Base-by-base conservation (phyloP, 805 yeast genomes). In the Wickerhamiella spandovensis region DNA sequence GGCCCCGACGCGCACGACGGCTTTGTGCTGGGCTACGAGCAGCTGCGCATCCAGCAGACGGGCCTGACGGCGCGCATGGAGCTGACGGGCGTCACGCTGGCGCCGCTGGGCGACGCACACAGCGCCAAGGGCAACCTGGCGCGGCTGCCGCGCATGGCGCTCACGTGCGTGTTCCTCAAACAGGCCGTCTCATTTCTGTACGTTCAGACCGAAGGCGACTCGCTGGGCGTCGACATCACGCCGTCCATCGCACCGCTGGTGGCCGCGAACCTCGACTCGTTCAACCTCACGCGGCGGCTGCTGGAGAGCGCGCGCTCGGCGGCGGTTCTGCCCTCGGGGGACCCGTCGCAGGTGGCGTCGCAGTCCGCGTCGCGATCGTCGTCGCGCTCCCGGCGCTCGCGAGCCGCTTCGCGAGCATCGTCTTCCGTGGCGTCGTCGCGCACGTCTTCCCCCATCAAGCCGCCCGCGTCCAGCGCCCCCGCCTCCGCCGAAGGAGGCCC, bases 11-110 rank as follows among this genome's bases (percentile, higher is more conserved):
- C 54, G 0, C 46, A 71, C 21, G 87, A 87, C 0, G 96, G 96
- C 10, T 60, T 86, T n/a, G 79, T 84, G 38, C 53, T 79, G 28
- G 97, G 97, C 0, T 85, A 83, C 50, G 86, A 84, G 55, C 68
- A 80, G 17, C 75, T 86, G 20, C 83, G 80, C 54, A 78, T 86
- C 1, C 76, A 79, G 0, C 73, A 81, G 21, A 81, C 79, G 44
- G 74, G 76, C 17, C 70, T 70, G 8, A 64, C 77, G 41, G 95
- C 95, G 2, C 80, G 81, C 54, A 68, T 86, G 39, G 76, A 87
- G 0, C 67, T 86, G 51, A 70, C 76, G 48, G 84, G 81, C 44
- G 83, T 86, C 3, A 87, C 78, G 59, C 57, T 84, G 2, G 15
- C 18, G 24, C 46, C 46, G n/a, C n/a, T 77, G 95, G 0, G 20